phyloP scores from a whole-genome alignment of 2,329 filamentous ascomycete species.

The Botrytis byssoidea region DNA sequence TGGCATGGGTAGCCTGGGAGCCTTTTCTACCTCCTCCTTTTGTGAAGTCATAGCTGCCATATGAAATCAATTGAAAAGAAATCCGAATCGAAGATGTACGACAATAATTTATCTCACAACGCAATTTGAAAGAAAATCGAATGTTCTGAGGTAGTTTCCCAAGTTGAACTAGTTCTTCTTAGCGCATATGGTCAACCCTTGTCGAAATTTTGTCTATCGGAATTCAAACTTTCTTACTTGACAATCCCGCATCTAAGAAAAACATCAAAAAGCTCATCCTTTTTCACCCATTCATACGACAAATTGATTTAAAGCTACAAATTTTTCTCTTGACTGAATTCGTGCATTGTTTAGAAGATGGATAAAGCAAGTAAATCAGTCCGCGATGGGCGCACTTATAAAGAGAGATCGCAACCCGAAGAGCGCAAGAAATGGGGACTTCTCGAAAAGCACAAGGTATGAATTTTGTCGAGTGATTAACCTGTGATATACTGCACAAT shows the following conservation, averaged over 20 bases:
- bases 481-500: neutral
- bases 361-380: slow-evolving; percentile 24
- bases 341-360: slow-evolving; percentile 42
- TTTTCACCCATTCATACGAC: neutral
- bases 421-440: slow-evolving; percentile 85
- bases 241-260: neutral
- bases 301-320: neutral
- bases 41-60: slow-evolving; percentile 38
- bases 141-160: slow-evolving; percentile 20
- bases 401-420: slow-evolving; percentile 82
- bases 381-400: slow-evolving; percentile 67
- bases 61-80: slow-evolving; percentile 8
- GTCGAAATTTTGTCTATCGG: slow-evolving; percentile 14
- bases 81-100: slow-evolving; percentile 2
- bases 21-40: slow-evolving; percentile 30
- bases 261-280: slow-evolving; percentile 7
- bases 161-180: slow-evolving; percentile 17
- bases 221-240: slow-evolving; percentile 1
- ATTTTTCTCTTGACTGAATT: slow-evolving; percentile 61
- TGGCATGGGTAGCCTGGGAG: slow-evolving; percentile 44
- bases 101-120: neutral
- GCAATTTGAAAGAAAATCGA: slow-evolving; percentile 17
- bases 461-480: slow-evolving; percentile 20
- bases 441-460: slow-evolving; percentile 90
- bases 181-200: slow-evolving; percentile 1